Evolutionary conservation across 2,329 filamentous ascomycete genomes (phyloP), one percentile per base, ranked within the genome.

Genomic region (Cladosporium cucumerinum): DNA sequence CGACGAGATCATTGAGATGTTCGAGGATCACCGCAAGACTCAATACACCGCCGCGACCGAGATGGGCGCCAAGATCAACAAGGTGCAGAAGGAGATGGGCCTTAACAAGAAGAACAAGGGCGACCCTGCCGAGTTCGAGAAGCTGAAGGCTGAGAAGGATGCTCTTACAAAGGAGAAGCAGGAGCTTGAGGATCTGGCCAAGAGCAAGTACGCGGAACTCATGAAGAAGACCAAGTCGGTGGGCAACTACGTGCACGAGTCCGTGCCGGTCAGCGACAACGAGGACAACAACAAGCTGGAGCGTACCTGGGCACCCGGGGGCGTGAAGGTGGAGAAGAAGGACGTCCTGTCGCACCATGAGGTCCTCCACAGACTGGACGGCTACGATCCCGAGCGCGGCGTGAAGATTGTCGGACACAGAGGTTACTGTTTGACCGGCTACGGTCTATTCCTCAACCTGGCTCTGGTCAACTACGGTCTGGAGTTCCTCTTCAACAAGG

Each of bases 71-170:
- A 88, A 91, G 81, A 93, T 97, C 79, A 98, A 98, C 80, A 88
- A 86, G 23, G 85, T 92, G 32, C 91, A 96, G 78, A 97, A 96
- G 80, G 87, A 93, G 77, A 96, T 98, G 75, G 92, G 91, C 21
- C 82, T 86, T 73, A 96, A 94, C 84, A 97, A 96, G 82, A 97
- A 96, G 88, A 88, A 89, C 71, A 97, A 97, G 83, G 92, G 96
- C 81, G 88, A 94, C 76, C 92, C 92, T 48, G 87, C 87, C 69
- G 91, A 94, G 49, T 84, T 97, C 61, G 86, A 87, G 71, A 90
- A 93, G 48, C 82, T 97, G 67, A 82, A 97, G 65, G 82, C 88
- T 74, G 83, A 94, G 77, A 97, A 97, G 80, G 82, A 84, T 59
- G 86, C 88, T 4, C 80, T 97, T 57, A 89, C 93, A 74, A 89